A percentile compares a stretch with the other conserved stretches of the same genome.
phyloP scores from a whole-genome alignment of 345 rosid species.

The rapeseed (Brassica napus) region Da-Ae NC_063442.1:7246501-7247000 shows the following conservation, averaged over 20 bases:
- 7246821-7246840: constrained; percentile 23
- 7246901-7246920: constrained; percentile 98
- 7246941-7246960: constrained; percentile 89
- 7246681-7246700: constrained; percentile 73
- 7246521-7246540: not conserved
- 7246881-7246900: constrained; percentile 98
- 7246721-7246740: constrained; percentile 85
- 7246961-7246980: constrained; percentile 13
- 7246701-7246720: constrained; percentile 90
- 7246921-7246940: constrained; percentile 96
- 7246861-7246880: constrained; percentile 80
- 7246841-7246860: constrained; percentile 54
- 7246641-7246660: constrained; percentile 53
- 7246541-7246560: constrained; percentile 12
- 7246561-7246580: constrained; percentile 78
- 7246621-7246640: not conserved
- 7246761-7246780: constrained; percentile 71
- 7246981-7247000: constrained; percentile 7
- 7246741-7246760: constrained; percentile 77
- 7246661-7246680: constrained; percentile 57
- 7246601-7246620: constrained; percentile 81
- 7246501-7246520: not conserved
- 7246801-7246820: constrained; percentile 18
- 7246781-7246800: not conserved
- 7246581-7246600: constrained; percentile 67